Evolutionary conservation across 345 rosid species (phyloP).

Genomic region (Corchorus olitorius): DNA sequence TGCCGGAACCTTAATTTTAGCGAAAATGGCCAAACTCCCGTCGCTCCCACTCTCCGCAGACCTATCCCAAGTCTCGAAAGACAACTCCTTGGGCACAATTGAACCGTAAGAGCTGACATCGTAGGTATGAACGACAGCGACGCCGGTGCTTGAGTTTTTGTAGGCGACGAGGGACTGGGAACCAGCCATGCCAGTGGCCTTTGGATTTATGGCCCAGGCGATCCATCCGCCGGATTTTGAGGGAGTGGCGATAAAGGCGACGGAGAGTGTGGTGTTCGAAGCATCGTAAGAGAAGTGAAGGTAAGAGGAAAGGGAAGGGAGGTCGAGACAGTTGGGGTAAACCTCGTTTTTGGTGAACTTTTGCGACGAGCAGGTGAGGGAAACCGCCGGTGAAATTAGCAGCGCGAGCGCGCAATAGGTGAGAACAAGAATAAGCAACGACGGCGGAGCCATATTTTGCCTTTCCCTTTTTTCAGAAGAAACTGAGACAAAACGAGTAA

Average conservation of each 20-base stretch:
- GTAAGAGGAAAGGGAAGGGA: constrained; percentile 62
- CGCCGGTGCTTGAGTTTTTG: constrained; percentile 34
- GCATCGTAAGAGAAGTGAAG: constrained; percentile 75
- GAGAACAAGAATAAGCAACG: constrained; percentile 9
- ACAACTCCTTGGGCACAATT: constrained; percentile 35
- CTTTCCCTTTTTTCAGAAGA: background rate
- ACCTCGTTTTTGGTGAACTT: constrained; percentile 42
- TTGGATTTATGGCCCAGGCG: constrained; percentile 80
- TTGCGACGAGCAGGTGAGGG: constrained; percentile 64
- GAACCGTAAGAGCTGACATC: constrained; percentile 39
- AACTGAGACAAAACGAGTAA: background rate
- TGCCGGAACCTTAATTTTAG: constrained; percentile 62
- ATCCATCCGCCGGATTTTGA: constrained; percentile 61
- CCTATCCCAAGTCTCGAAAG: constrained; percentile 70
- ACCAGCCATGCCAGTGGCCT: constrained; percentile 65
- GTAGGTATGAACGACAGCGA: constrained; percentile 47
- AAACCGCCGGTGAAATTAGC: constrained; percentile 44
- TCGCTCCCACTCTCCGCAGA: constrained; percentile 47
- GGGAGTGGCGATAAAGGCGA: constrained; percentile 68
- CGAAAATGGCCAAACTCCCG: constrained; percentile 55
- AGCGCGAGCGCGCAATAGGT: constrained; percentile 19
- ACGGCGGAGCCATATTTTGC: constrained; percentile 23
- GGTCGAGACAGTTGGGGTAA: constrained; percentile 65
- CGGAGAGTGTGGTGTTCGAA: constrained; percentile 59
- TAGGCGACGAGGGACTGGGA: constrained; percentile 63